A percentile compares a stretch with the other conserved stretches of the same genome.
phyloP scores from a whole-genome alignment of 129 eudicot genomes.

The Kitagawia praeruptora region DNA sequence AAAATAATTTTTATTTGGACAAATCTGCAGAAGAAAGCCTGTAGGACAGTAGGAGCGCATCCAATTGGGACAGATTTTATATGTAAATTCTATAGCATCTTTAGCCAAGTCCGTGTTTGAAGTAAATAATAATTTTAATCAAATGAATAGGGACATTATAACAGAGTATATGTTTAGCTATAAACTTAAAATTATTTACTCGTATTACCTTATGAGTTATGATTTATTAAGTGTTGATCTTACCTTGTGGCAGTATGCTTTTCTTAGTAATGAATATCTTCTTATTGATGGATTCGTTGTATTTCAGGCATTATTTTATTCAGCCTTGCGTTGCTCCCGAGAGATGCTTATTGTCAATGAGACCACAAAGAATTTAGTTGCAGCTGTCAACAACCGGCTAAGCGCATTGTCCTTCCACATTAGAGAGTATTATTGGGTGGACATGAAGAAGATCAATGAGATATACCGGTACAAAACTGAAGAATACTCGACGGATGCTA shows the following conservation, averaged over 20 bases:
- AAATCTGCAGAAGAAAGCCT: not conserved
- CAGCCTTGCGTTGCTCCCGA: conserved; percentile 76
- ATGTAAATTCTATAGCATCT: not conserved
- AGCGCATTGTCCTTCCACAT: conserved; percentile 82
- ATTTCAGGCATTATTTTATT: conserved; percentile 71
- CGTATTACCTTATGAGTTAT: not conserved
- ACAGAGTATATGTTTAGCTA: not conserved
- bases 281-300: not conserved
- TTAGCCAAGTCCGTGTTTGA: not conserved
- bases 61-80: not conserved
- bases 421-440: conserved; percentile 89
- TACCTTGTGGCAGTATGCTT: not conserved
- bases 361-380: conserved; percentile 46
- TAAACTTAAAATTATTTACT: not conserved
- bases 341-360: conserved; percentile 73
- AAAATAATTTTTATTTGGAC: not conserved
- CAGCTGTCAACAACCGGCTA: conserved; percentile 72
- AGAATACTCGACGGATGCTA: conserved; percentile 82
- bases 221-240: not conserved
- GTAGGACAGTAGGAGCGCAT: not conserved
- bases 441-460: conserved; percentile 73
- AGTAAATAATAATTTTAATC: not conserved
- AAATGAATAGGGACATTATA: not conserved
- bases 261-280: not conserved
- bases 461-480: conserved; percentile 86